Evolutionary conservation across 345 rosid species (phyloP).

Genomic region (Salix viminalis): DNA sequence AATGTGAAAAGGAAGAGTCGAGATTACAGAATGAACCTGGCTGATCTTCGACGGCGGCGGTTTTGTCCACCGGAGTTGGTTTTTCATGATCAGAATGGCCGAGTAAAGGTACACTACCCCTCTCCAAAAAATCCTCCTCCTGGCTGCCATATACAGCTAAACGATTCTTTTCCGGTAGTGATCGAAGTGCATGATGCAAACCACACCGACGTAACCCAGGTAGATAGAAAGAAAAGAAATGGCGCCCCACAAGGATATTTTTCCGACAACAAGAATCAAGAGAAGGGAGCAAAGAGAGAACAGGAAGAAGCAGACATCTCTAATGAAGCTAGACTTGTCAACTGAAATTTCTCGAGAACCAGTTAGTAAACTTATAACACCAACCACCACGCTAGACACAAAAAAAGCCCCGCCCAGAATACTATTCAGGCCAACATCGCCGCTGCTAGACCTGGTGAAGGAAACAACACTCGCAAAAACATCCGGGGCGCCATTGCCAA

Average conservation of each 20-base stretch:
- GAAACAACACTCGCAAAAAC: slow-evolving; percentile 80
- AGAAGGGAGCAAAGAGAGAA: slow-evolving; percentile 54
- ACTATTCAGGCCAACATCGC: slow-evolving; percentile 74
- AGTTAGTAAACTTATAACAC: slow-evolving; percentile 50
- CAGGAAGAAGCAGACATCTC: slow-evolving; percentile 74
- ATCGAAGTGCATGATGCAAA: slow-evolving; percentile 43
- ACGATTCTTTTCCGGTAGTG: slow-evolving; percentile 10
- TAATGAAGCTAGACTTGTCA: slow-evolving; percentile 59
- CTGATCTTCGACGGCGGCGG: slow-evolving; percentile 4
- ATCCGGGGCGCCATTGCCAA: slow-evolving; percentile 90
- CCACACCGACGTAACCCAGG: slow-evolving; percentile 54
- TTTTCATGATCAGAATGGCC: slow-evolving; percentile 48
- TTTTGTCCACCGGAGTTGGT: slow-evolving; percentile 16
- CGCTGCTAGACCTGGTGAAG: slow-evolving; percentile 57
- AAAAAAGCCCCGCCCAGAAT: slow-evolving; percentile 82
- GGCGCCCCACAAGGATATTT: slow-evolving; percentile 57
- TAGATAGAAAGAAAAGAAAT: slow-evolving; percentile 58
- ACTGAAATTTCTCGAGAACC: slow-evolving; percentile 36
- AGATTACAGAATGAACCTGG: slow-evolving; percentile 13
- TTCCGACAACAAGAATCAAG: slow-evolving; percentile 47
- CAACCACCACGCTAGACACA: slow-evolving; percentile 72
- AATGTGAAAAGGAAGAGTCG: slow-evolving; percentile 22
- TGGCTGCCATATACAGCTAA: background rate
- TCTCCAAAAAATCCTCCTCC: slow-evolving; percentile 25
- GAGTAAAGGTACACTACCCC: slow-evolving; percentile 43